These are phyloP conservation scores for Solanum rostratum DNA, from an alignment of 257 asterid genomes.

Conservation along the genomic window DNA sequence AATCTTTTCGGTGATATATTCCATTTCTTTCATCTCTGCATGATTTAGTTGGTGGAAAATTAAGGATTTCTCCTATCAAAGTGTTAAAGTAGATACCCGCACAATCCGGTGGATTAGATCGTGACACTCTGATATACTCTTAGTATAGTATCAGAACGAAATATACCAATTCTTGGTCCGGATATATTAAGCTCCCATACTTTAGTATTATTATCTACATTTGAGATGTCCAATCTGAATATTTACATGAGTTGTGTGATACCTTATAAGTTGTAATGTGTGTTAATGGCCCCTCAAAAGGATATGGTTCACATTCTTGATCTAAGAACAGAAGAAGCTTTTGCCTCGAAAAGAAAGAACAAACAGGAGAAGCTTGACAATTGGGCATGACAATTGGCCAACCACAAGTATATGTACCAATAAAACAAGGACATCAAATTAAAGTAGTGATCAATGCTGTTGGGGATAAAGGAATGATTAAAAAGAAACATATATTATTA, in stretches of 20 bases:
- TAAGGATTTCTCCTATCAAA: no score
- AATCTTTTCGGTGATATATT: no score
- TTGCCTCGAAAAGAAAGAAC: neutral
- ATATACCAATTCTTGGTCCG: neutral
- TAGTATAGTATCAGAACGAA: no score
- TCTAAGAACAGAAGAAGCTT: neutral
- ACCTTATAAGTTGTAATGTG: neutral
- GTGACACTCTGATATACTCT: no score
- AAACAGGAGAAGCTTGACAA: neutral
- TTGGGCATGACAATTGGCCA: neutral
- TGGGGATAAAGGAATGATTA: slow-evolving; percentile 2
- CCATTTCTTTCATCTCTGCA: no score
- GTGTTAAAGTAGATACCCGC: no score
- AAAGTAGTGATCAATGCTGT: neutral
- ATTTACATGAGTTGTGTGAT: neutral
- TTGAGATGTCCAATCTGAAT: neutral
- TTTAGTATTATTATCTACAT: neutral
- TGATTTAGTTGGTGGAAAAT: no score
- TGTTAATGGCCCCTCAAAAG: neutral
- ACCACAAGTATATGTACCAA: neutral
- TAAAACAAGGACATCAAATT: neutral
- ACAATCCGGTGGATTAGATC: no score
- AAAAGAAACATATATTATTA: neutral
- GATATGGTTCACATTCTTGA: neutral
- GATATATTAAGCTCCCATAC: neutral